Evolutionary conservation across 78 protist species (phyloP).

Genomic region (Polysphondylium violaceum): DNA sequence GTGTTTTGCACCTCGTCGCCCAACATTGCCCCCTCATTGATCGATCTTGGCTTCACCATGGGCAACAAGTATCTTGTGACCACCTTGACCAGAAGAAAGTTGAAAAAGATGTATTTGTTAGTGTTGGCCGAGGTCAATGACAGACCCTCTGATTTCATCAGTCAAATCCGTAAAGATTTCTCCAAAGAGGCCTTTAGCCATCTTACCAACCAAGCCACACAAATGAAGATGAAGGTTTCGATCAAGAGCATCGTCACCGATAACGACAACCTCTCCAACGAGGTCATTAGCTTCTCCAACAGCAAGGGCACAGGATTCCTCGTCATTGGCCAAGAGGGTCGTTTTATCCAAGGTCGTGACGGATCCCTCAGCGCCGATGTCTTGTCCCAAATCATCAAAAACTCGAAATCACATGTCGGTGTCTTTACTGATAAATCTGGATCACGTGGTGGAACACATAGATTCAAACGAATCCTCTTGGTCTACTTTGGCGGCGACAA

Average conservation of each 20-base stretch:
- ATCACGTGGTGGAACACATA: conserved; percentile 3
- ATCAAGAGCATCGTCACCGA: conserved; percentile 40
- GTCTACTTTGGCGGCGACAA: conserved; percentile 53
- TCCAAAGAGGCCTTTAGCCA: conserved; percentile 17
- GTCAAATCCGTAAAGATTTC: conserved; percentile 60
- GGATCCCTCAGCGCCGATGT: conserved; percentile 13
- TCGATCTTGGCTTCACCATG: conserved; percentile 44
- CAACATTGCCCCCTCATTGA: conserved; percentile 31
- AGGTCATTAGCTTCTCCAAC: conserved; percentile 35
- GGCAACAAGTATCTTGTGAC: conserved; percentile 9
- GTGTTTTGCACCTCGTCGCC: conserved; percentile 48
- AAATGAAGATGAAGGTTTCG: conserved; percentile 36
- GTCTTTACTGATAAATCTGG: conserved; percentile 65
- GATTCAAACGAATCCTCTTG: conserved; percentile 21
- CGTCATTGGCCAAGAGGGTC: conserved; percentile 31
- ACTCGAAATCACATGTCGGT: conserved; percentile 50
- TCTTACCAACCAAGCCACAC: conserved; percentile 18
- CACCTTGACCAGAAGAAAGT: conserved; percentile 23
- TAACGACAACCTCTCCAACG: conserved; percentile 48
- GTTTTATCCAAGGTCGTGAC: conserved; percentile 1
- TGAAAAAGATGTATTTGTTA: conserved; percentile 37
- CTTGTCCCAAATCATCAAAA: conserved; percentile 10
- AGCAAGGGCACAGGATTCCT: conserved; percentile 13
- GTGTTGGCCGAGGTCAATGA: conserved; percentile 54
- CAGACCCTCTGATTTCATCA: conserved; percentile 70